Evolutionary conservation across 2,329 filamentous ascomycete species (phyloP).

Genomic region (Dendrostoma leiphaemia): DNA sequence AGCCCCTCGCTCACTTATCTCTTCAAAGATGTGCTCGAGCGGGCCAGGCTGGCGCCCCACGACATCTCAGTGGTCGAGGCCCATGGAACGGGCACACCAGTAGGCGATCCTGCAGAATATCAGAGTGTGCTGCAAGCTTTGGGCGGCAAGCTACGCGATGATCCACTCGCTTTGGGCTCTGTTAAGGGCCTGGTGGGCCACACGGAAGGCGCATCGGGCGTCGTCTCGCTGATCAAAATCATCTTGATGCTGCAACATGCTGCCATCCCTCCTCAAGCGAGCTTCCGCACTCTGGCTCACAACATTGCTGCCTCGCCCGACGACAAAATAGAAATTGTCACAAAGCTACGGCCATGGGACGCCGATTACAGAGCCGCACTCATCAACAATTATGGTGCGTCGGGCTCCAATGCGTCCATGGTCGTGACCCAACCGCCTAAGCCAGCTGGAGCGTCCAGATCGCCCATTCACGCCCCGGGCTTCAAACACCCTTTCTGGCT

Average conservation of each 20-base stretch:
- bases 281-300: slow-evolving; percentile 27
- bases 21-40: slow-evolving; percentile 28
- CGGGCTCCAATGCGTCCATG: slow-evolving; percentile 27
- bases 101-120: slow-evolving; percentile 35
- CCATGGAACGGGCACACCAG: slow-evolving; percentile 43
- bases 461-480: not conserved
- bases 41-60: slow-evolving; percentile 21
- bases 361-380: slow-evolving; percentile 18
- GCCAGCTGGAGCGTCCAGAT: not conserved
- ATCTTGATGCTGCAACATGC: slow-evolving; percentile 28
- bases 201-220: not conserved
- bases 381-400: slow-evolving; percentile 37
- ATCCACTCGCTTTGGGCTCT: not conserved
- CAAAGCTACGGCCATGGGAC: slow-evolving; percentile 21
- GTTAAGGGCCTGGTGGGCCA: slow-evolving; percentile 9
- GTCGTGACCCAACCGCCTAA: slow-evolving; percentile 18
- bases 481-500: not conserved
- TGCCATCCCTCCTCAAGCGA: slow-evolving; percentile 31
- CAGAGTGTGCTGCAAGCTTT: slow-evolving; percentile 30
- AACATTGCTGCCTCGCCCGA: too few species aligned
- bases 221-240: slow-evolving; percentile 29
- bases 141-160: slow-evolving; percentile 9
- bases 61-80: slow-evolving; percentile 32
- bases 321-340: slow-evolving; percentile 24
- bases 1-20: slow-evolving; percentile 26